A percentile compares a stretch with the other conserved stretches of the same genome.
phyloP scores from a whole-genome alignment of 495 filamentous ascomycete species.

The Amorphotheca resinae region DNA sequence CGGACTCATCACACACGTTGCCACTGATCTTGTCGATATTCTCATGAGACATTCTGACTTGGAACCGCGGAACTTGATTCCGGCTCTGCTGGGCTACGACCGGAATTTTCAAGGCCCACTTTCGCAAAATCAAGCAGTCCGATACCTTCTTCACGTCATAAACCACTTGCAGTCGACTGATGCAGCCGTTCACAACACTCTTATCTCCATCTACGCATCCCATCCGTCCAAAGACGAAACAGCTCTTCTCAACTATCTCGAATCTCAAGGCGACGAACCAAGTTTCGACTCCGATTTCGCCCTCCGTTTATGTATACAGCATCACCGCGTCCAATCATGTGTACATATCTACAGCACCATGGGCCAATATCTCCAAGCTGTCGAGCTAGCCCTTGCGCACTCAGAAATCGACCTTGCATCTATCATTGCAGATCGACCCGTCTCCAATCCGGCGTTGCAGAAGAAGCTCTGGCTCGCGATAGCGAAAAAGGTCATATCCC shows the following conservation, averaged over 20 bases:
- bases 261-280: conserved; percentile 51
- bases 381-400: conserved; percentile 81
- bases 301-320: conserved; percentile 84
- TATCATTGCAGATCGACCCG: conserved; percentile 77
- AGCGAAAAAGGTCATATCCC: conserved; percentile 79
- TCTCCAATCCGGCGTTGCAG: conserved; percentile 62
- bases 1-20: conserved; percentile 84
- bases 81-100: conserved; percentile 87
- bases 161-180: conserved; percentile 72
- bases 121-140: conserved; percentile 78
- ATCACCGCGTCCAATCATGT: conserved; percentile 81
- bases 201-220: conserved; percentile 91
- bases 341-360: conserved; percentile 95
- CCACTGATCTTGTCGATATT: conserved; percentile 78
- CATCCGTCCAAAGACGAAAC: conserved; percentile 70
- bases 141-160: conserved; percentile 88
- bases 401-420: conserved; percentile 81
- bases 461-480: conserved; percentile 94
- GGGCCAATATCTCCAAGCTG: conserved; percentile 84
- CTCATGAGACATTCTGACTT: conserved; percentile 85
- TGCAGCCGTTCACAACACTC: conserved; percentile 91
- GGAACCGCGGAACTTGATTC: conserved; percentile 79
- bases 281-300: conserved; percentile 96
- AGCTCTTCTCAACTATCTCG: conserved; percentile 75
- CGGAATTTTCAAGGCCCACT: conserved; percentile 50